Base-by-base conservation (phyloP, 164 flowering plant genomes). In the Annona cherimola region DNA sequence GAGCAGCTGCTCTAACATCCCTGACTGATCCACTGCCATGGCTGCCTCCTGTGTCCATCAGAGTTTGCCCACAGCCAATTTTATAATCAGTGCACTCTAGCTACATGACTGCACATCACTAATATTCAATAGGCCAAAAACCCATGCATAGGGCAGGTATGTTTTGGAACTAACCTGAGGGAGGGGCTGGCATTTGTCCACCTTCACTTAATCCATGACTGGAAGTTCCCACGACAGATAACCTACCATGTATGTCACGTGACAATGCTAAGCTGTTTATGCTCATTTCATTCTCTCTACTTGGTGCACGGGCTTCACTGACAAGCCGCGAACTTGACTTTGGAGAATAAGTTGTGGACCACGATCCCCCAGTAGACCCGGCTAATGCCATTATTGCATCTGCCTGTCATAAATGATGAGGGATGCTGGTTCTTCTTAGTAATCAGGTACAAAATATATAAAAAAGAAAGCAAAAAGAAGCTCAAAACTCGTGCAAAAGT, bases 371-470 rank as follows among this genome's bases (percentile, higher is more conserved):
- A 77, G 83, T 89, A 71, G 97, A 90, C 68, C 97, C 99, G 64
- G 99, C 99, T 57, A 94, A 79, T 61, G 94, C 86, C 99, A 94
- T 90, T 76, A 94, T 90, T 44, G 90, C 87, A 75, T 94, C 97
- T 60, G 97, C 99, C 99, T 94, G 95, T 77, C 75, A 76, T 20
- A 14, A 64, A 18, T 40, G 44, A 50, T 45, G 54, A 46, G 9
- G 3, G n/a, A 5, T 45, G 35, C 6, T 1, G n/a, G 5, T 12
- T 19, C 18, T 26, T 68, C 39, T 26, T 16, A n/a, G n/a, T 26
- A 5, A 43, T 26, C 35, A 26, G 35, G 35, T 26, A 26, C 35
- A 26, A 26, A 26, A 26, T 26, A 26, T 26, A 26, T 26, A 26
- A 26, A 26, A 26, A 1, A 26, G 35, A 26, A 26, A 26, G 35